phyloP scores from a whole-genome alignment of 179 eudicot genomes.

The Camellia oleifera region DNA sequence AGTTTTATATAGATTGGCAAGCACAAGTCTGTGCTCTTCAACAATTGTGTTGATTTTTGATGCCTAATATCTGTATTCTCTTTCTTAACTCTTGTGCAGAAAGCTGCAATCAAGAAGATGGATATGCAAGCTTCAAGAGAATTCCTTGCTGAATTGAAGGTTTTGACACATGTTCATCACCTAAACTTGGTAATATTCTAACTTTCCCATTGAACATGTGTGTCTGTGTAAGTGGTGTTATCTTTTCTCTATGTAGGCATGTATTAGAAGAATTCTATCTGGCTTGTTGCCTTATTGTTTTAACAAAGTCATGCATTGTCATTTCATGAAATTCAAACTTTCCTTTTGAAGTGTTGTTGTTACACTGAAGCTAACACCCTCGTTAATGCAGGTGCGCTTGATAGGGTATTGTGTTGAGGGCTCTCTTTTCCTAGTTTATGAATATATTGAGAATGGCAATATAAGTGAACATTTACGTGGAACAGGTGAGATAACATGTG shows the following conservation, averaged over 20 bases:
- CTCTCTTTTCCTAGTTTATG: constrained; percentile 64
- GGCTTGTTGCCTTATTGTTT: not conserved
- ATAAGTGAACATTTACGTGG: constrained; percentile 61
- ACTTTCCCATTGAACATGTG: not conserved
- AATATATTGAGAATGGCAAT: constrained; percentile 63
- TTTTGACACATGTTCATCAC: constrained; percentile 80
- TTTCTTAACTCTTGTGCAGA: constrained; percentile 33
- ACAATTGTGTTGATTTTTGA: not conserved
- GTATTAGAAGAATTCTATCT: not conserved
- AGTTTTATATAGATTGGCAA: no score
- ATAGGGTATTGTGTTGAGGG: constrained; percentile 68
- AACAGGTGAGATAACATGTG: constrained; percentile 25
- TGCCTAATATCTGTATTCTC: not conserved
- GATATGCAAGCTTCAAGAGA: constrained; percentile 74
- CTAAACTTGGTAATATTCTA: constrained; percentile 42
- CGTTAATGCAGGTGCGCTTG: constrained; percentile 52
- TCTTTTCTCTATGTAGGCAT: not conserved
- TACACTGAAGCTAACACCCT: no score
- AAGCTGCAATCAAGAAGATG: constrained; percentile 86
- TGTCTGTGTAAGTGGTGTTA: constrained; percentile 19
- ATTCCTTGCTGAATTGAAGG: constrained; percentile 71
- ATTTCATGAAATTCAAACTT: no score
- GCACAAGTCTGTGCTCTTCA: no score
- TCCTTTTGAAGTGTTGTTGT: no score
- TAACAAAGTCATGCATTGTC: not conserved